Conservation (phyloP, 164 flowering plant genomes). For the Sextonia rubra region DNA sequence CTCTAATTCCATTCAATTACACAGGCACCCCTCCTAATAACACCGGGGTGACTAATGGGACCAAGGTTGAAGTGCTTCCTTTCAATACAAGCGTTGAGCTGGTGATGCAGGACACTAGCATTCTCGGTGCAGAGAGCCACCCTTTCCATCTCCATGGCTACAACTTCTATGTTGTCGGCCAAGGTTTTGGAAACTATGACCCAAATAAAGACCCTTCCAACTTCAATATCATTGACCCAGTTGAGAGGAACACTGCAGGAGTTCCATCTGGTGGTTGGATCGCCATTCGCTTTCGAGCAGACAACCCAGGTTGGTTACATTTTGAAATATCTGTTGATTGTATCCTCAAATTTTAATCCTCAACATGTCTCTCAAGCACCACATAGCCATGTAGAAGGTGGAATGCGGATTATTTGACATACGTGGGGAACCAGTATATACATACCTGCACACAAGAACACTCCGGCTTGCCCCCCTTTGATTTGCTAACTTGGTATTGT, state of each 20-base stretch:
- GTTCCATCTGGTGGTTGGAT: constrained; percentile 61
- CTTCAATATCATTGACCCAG: constrained; percentile 51
- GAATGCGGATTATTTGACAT: background rate
- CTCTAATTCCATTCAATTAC: constrained; percentile 34
- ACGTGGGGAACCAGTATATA: background rate
- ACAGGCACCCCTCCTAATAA: constrained; percentile 47
- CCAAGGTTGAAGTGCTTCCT: constrained; percentile 34
- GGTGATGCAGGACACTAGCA: constrained; percentile 56
- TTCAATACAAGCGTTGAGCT: constrained; percentile 48
- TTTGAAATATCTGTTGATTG: background rate
- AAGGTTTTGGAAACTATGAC: constrained; percentile 48
- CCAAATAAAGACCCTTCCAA: constrained; percentile 36
- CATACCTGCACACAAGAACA: background rate
- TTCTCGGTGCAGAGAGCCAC: constrained; percentile 47
- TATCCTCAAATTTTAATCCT: background rate
- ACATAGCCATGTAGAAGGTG: background rate
- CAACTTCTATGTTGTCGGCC: constrained; percentile 51
- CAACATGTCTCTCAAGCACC: background rate
- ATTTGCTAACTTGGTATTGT: background rate
- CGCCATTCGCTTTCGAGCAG: constrained; percentile 51
- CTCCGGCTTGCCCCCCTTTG: background rate
- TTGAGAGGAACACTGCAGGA: constrained; percentile 52
- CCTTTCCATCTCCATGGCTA: constrained; percentile 61
- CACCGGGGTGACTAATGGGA: constrained; percentile 36
- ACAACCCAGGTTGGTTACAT: constrained; percentile 45